These are phyloP conservation scores for Pseudozyma sp. DNA, from an alignment of 1,284 basidiomycete species.

Conservation along the genomic window DNA sequence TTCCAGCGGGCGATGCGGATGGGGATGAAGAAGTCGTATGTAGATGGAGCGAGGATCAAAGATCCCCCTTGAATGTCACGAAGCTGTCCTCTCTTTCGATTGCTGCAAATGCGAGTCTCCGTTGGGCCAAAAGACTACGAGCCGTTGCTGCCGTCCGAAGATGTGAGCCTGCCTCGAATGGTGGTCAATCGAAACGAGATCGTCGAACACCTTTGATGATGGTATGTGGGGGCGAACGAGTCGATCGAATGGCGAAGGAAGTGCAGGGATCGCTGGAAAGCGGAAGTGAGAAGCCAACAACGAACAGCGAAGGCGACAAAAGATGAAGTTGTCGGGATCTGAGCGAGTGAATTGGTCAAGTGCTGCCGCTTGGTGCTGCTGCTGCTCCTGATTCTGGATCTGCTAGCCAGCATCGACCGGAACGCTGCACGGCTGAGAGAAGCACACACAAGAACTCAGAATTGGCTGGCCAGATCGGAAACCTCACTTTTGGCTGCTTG, in stretches of 20 bases:
- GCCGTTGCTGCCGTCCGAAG: too few species aligned
- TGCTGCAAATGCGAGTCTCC: too few species aligned
- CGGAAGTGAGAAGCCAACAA: background rate
- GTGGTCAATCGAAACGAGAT: background rate
- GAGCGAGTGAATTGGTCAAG: too few species aligned
- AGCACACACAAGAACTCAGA: background rate
- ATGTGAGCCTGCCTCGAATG: background rate
- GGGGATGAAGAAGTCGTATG: background rate
- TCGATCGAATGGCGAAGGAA: background rate
- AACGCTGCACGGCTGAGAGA: background rate
- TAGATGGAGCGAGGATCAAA: background rate
- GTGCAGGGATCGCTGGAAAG: background rate
- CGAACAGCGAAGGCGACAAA: background rate
- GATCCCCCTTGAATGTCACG: too few species aligned
- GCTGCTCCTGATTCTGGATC: too few species aligned
- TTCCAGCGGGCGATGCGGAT: background rate
- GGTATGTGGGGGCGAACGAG: background rate
- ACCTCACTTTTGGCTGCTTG: background rate
- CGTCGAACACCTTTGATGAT: background rate
- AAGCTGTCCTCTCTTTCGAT: too few species aligned
- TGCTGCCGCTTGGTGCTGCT: too few species aligned
- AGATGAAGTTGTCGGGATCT: too few species aligned
- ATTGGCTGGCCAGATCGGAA: background rate
- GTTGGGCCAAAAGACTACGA: too few species aligned
- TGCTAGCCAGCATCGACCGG: too few species aligned